Evolutionary conservation across 805 yeast genomes (phyloP).

Genomic region (Sugiyamaella qingdaonensis): DNA sequence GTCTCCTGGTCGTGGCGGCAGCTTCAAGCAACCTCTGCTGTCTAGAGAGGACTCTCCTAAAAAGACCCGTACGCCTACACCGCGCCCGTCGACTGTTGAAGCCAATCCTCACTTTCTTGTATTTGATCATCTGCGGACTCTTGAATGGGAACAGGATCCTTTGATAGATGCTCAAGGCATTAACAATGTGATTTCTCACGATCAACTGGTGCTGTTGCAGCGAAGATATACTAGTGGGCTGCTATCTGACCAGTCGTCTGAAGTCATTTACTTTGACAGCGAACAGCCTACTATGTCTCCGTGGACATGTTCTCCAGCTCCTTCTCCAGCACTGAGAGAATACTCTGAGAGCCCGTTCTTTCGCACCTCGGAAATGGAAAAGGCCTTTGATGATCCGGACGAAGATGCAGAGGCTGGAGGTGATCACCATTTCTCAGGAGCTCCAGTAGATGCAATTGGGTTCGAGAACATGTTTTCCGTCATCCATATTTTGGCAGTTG

Average conservation of each 20-base stretch:
- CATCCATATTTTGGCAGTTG: slow-evolving; percentile 30
- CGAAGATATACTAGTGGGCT: slow-evolving; percentile 24
- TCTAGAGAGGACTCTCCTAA: neutral
- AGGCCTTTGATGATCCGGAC: slow-evolving; percentile 24
- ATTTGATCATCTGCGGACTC: slow-evolving; percentile 22
- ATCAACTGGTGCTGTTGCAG: slow-evolving; percentile 26
- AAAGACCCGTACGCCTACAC: neutral
- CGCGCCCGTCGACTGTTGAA: neutral
- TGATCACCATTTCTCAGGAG: slow-evolving; percentile 3
- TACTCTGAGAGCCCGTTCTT: slow-evolving; percentile 29
- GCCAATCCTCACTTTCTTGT: slow-evolving; percentile 11
- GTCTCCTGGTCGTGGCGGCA: no score
- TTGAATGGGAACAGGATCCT: slow-evolving; percentile 31
- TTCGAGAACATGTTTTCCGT: slow-evolving; percentile 30
- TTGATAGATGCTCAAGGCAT: slow-evolving; percentile 30
- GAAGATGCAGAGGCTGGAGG: slow-evolving; percentile 3
- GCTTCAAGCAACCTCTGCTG: no score
- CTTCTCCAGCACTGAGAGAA: slow-evolving; percentile 30
- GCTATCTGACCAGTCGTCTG: neutral
- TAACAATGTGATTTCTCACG: slow-evolving; percentile 24
- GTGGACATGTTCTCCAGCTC: slow-evolving; percentile 32
- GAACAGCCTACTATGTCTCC: slow-evolving; percentile 30
- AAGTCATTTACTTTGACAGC: slow-evolving; percentile 25
- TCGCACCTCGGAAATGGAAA: slow-evolving; percentile 18
- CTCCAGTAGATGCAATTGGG: slow-evolving; percentile 30